These are phyloP conservation scores for Aspergillus chevalieri DNA, from an alignment of 2,329 filamentous ascomycete genomes.

Conservation along the genomic window DNA sequence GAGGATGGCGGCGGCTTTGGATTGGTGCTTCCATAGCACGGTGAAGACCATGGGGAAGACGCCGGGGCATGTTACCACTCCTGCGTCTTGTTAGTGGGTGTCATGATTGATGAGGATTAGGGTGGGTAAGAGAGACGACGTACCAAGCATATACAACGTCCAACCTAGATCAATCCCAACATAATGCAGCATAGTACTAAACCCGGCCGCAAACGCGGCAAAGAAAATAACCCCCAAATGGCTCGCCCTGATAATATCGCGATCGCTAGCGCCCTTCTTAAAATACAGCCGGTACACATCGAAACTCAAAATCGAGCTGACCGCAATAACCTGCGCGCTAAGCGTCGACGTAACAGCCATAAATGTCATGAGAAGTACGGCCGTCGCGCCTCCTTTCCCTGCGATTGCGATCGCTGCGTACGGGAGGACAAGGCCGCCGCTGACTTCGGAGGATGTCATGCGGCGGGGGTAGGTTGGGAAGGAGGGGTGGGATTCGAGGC, in stretches of 20 bases:
- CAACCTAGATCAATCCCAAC: constrained; percentile 50
- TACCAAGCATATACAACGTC: constrained; percentile 50
- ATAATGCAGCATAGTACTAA: constrained; percentile 50
- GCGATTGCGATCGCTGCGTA: constrained; percentile 35
- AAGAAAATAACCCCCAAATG: constrained; percentile 51
- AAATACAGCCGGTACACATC: constrained; percentile 50
- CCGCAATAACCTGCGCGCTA: constrained; percentile 49
- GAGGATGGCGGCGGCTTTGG: constrained; percentile 44
- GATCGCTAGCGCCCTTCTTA: constrained; percentile 42
- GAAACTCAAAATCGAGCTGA: constrained; percentile 50
- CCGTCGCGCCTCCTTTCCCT: constrained; percentile 34
- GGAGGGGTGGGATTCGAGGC: constrained; percentile 41
- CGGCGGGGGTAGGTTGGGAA: constrained; percentile 46
- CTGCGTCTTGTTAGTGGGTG: constrained; percentile 13
- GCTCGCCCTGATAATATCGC: constrained; percentile 47
- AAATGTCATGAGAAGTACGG: constrained; percentile 34
- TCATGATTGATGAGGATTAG: background rate
- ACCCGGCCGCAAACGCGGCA: constrained; percentile 46
- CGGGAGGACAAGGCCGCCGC: constrained; percentile 32
- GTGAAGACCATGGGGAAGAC: constrained; percentile 51
- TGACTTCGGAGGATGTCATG: constrained; percentile 30
- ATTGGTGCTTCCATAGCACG: constrained; percentile 49
- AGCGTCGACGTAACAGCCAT: constrained; percentile 44
- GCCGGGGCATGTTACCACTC: constrained; percentile 49
- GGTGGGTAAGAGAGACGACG: background rate